These are phyloP conservation scores for Fraxinus xanthoxyloides DNA, from an alignment of 305 asterid species.

Conservation along the genomic window DNA sequence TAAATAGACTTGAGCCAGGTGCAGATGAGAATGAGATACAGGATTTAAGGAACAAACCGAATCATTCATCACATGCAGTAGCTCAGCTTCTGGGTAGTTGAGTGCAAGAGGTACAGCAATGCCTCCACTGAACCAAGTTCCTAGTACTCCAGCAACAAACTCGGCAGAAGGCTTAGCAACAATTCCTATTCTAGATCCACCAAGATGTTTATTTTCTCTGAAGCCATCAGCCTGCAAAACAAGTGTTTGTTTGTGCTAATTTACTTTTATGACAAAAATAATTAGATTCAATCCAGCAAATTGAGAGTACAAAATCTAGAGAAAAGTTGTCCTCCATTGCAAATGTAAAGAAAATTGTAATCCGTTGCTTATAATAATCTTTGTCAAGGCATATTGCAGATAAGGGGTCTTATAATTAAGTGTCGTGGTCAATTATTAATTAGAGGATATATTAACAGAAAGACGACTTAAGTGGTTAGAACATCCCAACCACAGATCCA, in stretches of 20 bases:
- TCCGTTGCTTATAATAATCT: background rate
- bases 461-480: background rate
- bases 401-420: background rate
- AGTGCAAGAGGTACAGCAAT: conserved; percentile 97
- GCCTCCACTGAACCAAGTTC: conserved; percentile 91
- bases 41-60: conserved; percentile 52
- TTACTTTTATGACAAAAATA: conserved; percentile 2
- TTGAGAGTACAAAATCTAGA: background rate
- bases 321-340: background rate
- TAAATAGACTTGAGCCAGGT: conserved; percentile 3
- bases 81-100: conserved; percentile 94
- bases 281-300: background rate
- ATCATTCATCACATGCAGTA: conserved; percentile 90
- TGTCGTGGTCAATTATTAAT: background rate
- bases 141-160: conserved; percentile 87
- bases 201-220: conserved; percentile 42
- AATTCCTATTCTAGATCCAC: conserved; percentile 80
- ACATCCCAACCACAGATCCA: background rate
- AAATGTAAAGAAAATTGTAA: background rate
- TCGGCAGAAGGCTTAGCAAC: conserved; percentile 92
- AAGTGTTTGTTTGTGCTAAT: conserved; percentile 2
- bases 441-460: background rate
- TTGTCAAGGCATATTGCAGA: background rate
- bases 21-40: conserved; percentile 4
- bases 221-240: background rate